phyloP scores from a whole-genome alignment of 2,329 filamentous ascomycete species.

The Neofusicoccum kwambonambiense region DNA sequence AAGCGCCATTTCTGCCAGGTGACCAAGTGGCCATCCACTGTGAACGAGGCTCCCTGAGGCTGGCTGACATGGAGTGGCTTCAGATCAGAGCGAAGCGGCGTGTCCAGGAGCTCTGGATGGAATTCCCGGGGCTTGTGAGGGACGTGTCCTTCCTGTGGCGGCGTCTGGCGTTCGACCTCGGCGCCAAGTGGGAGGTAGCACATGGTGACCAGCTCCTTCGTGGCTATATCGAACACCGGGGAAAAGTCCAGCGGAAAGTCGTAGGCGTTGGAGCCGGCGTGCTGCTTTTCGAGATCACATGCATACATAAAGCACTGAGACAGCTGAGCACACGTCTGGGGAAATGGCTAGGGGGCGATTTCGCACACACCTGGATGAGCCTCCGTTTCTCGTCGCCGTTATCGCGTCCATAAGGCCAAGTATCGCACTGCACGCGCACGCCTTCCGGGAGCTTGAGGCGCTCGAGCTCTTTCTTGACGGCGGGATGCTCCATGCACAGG shows the following conservation, averaged over 20 bases:
- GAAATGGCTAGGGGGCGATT: neutral
- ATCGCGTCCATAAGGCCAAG: neutral
- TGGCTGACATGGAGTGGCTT: slow-evolving; percentile 26
- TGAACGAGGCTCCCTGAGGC: slow-evolving; percentile 29
- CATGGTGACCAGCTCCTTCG: slow-evolving; percentile 51
- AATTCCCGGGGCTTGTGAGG: slow-evolving; percentile 32
- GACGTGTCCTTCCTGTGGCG: slow-evolving; percentile 45
- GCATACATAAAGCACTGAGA: slow-evolving; percentile 41
- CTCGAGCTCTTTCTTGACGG: slow-evolving; percentile 1
- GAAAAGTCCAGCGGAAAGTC: slow-evolving; percentile 57
- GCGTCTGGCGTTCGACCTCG: slow-evolving; percentile 30
- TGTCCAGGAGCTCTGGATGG: slow-evolving; percentile 24
- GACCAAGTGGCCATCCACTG: slow-evolving; percentile 24
- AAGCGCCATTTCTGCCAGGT: slow-evolving; percentile 47
- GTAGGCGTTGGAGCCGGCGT: slow-evolving; percentile 53
- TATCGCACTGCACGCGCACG: neutral
- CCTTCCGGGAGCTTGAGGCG: neutral
- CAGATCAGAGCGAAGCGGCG: slow-evolving; percentile 22
- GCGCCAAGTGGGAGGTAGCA: slow-evolving; percentile 44
- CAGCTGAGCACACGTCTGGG: neutral
- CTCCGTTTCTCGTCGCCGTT: neutral
- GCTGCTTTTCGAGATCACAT: slow-evolving; percentile 40
- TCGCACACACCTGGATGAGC: neutral
- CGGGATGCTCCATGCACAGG: slow-evolving; percentile 2
- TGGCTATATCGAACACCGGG: slow-evolving; percentile 53